Evolutionary conservation across 2,329 filamentous ascomycete genomes (phyloP).

Genomic region (Cercospora canescens): DNA sequence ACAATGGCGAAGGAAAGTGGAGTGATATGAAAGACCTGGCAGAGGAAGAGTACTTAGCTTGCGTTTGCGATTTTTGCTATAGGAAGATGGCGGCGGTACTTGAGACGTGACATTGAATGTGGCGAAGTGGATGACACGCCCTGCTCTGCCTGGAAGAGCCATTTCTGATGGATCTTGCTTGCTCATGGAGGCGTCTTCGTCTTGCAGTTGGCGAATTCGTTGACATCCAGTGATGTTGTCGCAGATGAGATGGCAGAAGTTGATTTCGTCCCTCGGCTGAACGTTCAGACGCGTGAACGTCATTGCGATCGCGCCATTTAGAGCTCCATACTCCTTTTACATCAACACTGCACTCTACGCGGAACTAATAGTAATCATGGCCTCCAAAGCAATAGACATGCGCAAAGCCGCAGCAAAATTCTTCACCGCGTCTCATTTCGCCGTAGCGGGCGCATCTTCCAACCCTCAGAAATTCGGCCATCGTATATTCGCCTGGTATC

Average conservation of each 20-base stretch:
- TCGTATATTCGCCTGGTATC: conserved; percentile 90
- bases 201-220: background rate
- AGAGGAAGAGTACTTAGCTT: conserved; percentile 15
- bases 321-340: background rate
- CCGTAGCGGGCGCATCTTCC: conserved; percentile 86
- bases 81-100: conserved; percentile 30
- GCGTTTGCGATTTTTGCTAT: conserved; percentile 1
- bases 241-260: background rate
- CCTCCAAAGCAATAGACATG: conserved; percentile 44
- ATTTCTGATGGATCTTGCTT: conserved; percentile 4
- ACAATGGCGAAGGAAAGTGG: conserved; percentile 82
- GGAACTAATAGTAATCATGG: background rate
- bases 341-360: background rate
- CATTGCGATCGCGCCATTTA: background rate
- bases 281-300: conserved; percentile 7
- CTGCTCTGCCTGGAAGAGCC: conserved; percentile 21
- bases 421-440: conserved; percentile 78
- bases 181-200: background rate
- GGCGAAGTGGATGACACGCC: conserved; percentile 45
- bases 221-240: too few relatives aligned
- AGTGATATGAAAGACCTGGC: conserved; percentile 83
- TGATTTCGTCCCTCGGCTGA: background rate
- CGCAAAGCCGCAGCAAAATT: conserved; percentile 74
- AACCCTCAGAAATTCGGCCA: conserved; percentile 86
- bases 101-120: conserved; percentile 47